Evolutionary conservation across 805 yeast genomes (phyloP).

Genomic region (Clavispora carvajalis): DNA sequence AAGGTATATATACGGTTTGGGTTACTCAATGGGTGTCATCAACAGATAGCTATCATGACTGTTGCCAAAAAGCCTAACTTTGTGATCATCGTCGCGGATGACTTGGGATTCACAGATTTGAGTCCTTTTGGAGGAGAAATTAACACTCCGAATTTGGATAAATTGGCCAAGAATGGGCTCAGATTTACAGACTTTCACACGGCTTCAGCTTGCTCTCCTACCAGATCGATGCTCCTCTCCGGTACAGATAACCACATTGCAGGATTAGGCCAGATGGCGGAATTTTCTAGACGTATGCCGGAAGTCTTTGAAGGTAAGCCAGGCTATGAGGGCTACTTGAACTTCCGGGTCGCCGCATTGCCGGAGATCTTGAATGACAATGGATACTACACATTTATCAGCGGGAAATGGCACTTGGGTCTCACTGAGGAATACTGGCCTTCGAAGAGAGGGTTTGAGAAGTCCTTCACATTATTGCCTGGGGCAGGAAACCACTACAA

Average conservation of each 20-base stretch:
- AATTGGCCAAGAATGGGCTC: constrained; percentile 40
- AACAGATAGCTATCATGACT: too few species aligned
- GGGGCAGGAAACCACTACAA: constrained; percentile 57
- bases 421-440: constrained; percentile 45
- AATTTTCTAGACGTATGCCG: constrained; percentile 34
- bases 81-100: constrained; percentile 55
- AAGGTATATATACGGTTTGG: not conserved
- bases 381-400: constrained; percentile 47
- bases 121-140: constrained; percentile 55
- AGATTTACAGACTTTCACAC: constrained; percentile 57
- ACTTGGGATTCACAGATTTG: constrained; percentile 54
- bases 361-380: constrained; percentile 45
- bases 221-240: constrained; percentile 54
- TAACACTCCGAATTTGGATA: constrained; percentile 46
- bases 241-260: constrained; percentile 62
- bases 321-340: constrained; percentile 53
- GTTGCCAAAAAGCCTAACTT: constrained; percentile 38
- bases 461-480: constrained; percentile 45
- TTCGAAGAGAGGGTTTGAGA: constrained; percentile 44
- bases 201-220: constrained; percentile 62
- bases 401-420: constrained; percentile 64
- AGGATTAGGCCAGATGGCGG: constrained; percentile 56
- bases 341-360: constrained; percentile 46
- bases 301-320: constrained; percentile 40
- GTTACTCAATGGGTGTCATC: not conserved